Evolutionary conservation across 2,329 filamentous ascomycete species (phyloP).

Genomic region (Sphaceloma murrayae): DNA sequence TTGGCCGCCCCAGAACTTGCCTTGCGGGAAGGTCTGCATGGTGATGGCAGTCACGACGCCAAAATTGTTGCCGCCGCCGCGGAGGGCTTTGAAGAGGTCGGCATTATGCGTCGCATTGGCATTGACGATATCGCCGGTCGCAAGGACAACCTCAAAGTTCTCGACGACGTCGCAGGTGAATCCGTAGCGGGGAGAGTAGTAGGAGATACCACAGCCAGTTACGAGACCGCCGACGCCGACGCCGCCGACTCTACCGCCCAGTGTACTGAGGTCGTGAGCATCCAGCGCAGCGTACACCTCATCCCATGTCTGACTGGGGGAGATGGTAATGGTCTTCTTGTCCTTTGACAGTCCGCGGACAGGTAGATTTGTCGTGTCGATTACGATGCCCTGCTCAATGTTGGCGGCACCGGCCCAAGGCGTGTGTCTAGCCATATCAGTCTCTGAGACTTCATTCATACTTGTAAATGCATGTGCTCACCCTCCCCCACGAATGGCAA

Average conservation of each 20-base stretch:
- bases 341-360: constrained; percentile 11
- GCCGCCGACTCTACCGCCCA: constrained; percentile 17
- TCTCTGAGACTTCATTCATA: not conserved
- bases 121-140: constrained; percentile 30
- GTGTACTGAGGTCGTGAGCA: constrained; percentile 11
- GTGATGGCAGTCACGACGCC: constrained; percentile 39
- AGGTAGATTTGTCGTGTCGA: constrained; percentile 13
- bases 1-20: constrained; percentile 23
- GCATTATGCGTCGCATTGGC: constrained; percentile 37
- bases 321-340: constrained; percentile 14
- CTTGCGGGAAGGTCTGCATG: constrained; percentile 21
- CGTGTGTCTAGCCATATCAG: constrained; percentile 5
- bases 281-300: constrained; percentile 12
- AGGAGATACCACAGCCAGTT: constrained; percentile 27
- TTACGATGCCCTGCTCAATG: constrained; percentile 15
- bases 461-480: not conserved
- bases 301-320: constrained; percentile 16
- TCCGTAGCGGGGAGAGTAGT: constrained; percentile 23
- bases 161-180: constrained; percentile 26
- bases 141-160: constrained; percentile 21
- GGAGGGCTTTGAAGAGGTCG: constrained; percentile 43
- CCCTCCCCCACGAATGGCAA: constrained; percentile 17
- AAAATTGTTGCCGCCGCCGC: constrained; percentile 39
- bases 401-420: constrained; percentile 15
- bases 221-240: constrained; percentile 26